Evolutionary conservation across 306 rosid genomes (phyloP).

Genomic region (Spatholobus suberectus): DNA sequence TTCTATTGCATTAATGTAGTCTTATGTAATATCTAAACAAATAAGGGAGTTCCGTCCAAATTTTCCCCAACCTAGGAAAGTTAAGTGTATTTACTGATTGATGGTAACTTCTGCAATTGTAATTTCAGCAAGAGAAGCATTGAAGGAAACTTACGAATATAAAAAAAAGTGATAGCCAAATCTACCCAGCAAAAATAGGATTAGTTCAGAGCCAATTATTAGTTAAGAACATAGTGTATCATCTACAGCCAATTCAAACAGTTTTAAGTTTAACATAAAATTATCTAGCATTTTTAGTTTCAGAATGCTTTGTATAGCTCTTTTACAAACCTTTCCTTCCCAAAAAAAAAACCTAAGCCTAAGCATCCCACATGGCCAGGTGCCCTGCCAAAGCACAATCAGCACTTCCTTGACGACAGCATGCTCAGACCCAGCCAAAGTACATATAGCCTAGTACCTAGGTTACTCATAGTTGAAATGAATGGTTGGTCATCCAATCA

Average conservation of each 20-base stretch:
- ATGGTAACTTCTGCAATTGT: slow-evolving; percentile 23
- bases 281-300: background rate
- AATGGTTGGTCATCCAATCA: slow-evolving; percentile 27
- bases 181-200: slow-evolving; percentile 3
- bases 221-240: slow-evolving; percentile 2
- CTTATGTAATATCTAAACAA: slow-evolving; percentile 2
- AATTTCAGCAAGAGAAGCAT: slow-evolving; percentile 17
- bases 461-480: slow-evolving; percentile 2
- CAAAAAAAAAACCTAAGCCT: slow-evolving; percentile 13
- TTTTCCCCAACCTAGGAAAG: slow-evolving; percentile 16
- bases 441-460: slow-evolving; percentile 6
- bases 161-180: background rate
- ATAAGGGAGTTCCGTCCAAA: background rate
- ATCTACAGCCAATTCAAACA: background rate
- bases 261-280: background rate
- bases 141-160: background rate
- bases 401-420: slow-evolving; percentile 27
- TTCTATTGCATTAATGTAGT: background rate
- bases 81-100: background rate
- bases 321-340: background rate
- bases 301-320: slow-evolving; percentile 17
- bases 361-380: slow-evolving; percentile 3
- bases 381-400: slow-evolving; percentile 11
- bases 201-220: background rate
- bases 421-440: slow-evolving; percentile 25